Evolutionary conservation across 345 rosid species (phyloP).

Genomic region (Citrus reticulata): DNA sequence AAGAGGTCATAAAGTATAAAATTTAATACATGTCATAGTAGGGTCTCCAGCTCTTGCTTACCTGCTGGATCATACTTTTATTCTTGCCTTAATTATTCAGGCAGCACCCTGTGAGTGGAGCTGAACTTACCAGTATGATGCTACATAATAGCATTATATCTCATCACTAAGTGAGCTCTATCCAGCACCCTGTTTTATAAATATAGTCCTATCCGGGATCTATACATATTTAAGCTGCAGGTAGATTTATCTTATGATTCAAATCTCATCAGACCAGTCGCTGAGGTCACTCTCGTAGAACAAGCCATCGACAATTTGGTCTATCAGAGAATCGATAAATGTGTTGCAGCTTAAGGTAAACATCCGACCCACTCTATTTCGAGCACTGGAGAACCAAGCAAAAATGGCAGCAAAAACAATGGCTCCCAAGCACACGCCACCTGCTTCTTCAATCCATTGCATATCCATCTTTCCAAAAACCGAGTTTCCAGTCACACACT

Average conservation of each 20-base stretch:
- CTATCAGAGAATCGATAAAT: conserved; percentile 77
- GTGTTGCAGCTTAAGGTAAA: conserved; percentile 70
- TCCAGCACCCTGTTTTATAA: too few species aligned
- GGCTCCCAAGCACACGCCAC: conserved; percentile 65
- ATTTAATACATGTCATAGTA: too few species aligned
- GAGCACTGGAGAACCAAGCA: conserved; percentile 78
- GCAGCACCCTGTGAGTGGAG: too few species aligned
- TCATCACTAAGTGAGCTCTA: too few species aligned
- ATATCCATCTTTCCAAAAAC: conserved; percentile 75
- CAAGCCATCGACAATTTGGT: conserved; percentile 86
- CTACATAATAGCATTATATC: too few species aligned
- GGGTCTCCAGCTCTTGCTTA: too few species aligned
- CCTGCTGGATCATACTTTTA: too few species aligned
- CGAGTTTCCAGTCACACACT: conserved; percentile 77
- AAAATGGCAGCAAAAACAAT: conserved; percentile 64
- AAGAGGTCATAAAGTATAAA: too few species aligned
- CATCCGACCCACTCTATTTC: conserved; percentile 65
- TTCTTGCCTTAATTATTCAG: too few species aligned
- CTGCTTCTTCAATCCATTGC: conserved; percentile 63
- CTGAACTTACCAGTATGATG: too few species aligned
- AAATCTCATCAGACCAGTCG: conserved; percentile 74
- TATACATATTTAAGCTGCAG: neutral
- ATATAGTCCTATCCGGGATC: neutral
- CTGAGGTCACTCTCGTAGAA: conserved; percentile 60
- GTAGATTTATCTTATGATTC: neutral